phyloP scores from a whole-genome alignment of 2,329 filamentous ascomycete genomes.

The Sclerotinia trifoliorum region DNA sequence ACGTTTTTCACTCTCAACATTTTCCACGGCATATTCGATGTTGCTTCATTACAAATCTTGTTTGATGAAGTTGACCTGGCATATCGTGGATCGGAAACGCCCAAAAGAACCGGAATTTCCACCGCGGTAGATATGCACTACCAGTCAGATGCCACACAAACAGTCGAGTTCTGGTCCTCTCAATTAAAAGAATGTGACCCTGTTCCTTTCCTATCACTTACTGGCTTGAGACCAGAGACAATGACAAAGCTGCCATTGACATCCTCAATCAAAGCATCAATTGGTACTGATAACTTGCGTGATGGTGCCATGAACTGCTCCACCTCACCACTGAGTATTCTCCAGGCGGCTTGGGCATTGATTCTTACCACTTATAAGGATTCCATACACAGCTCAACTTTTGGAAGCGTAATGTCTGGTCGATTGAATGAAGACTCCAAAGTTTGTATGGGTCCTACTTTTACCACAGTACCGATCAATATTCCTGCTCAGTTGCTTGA shows the following conservation, averaged over 20 bases:
- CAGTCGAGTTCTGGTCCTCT: conserved; percentile 7
- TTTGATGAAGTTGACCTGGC: conserved; percentile 8
- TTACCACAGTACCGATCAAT: conserved; percentile 16
- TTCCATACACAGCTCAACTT: conserved; percentile 5
- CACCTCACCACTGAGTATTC: conserved; percentile 10
- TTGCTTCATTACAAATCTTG: conserved; percentile 6
- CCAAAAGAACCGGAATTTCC: conserved; percentile 2
- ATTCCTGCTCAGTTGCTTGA: background rate
- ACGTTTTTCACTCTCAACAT: conserved; percentile 3
- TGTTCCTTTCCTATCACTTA: conserved; percentile 10
- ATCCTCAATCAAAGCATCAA: conserved; percentile 2
- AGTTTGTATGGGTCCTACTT: conserved; percentile 11
- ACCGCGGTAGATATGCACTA: conserved; percentile 14
- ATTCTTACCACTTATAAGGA: conserved; percentile 12
- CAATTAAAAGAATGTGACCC: conserved; percentile 12
- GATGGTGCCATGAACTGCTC: conserved; percentile 13
- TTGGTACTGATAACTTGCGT: background rate
- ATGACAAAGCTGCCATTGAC: background rate
- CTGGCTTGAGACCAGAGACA: background rate
- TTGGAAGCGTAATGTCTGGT: conserved; percentile 17
- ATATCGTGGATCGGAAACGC: background rate
- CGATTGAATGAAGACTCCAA: conserved; percentile 11
- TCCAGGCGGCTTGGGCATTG: conserved; percentile 17
- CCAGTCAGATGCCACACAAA: background rate
- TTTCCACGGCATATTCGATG: conserved; percentile 10